Base-by-base conservation (phyloP, 805 yeast genomes). In the Lipomyces chichibuensis region DNA sequence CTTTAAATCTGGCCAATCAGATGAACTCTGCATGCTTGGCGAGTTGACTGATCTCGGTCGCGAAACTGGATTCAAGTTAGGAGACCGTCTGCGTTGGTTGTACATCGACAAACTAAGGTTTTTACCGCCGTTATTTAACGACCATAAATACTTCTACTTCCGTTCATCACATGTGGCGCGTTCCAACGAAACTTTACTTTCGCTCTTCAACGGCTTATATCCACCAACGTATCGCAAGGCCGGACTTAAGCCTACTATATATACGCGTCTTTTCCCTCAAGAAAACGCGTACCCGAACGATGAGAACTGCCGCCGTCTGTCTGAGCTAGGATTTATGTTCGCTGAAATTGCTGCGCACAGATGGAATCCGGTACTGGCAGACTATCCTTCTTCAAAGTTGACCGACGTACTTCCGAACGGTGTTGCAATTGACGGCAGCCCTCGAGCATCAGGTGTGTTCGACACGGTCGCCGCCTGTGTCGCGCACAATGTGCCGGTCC, bases 251-350 rank as follows among this genome's bases (percentile, higher is more conserved):
- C 72, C 73, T 14, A 39, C 60, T n/a, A 46, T 70, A 29, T 65
- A 59, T 57, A 69, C 70, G 35, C 65, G 73, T 1, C 60, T 70
- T 23, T 65, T 64, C 56, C 67, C 73, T 13, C 70, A 70, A 53
- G 73, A 70, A 60, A 69, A 70, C 67, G 49, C 71, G 58, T 69
- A 67, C 49, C 73, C 73, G 27, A 70, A 70, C 53, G 73, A 70
- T 27, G 70, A 65, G 51, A 65, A 69, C 62, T 70, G 73, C 62
- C 61, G 60, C 25, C 64, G 73, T 2, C 62, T 70, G 46, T 64
- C 67, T 8, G 71, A 69, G 56, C 65, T 70, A 9, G 66, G 69
- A 8, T 66, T 63, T 35, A 66, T 70, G 67, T 70, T 70, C 58
- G 63, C 73, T 35, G 70, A 69, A 27, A 56, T 66, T 23, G 73